Conservation (phyloP, 768 basidiomycete species). For the Psilocybe sp. region DNA sequence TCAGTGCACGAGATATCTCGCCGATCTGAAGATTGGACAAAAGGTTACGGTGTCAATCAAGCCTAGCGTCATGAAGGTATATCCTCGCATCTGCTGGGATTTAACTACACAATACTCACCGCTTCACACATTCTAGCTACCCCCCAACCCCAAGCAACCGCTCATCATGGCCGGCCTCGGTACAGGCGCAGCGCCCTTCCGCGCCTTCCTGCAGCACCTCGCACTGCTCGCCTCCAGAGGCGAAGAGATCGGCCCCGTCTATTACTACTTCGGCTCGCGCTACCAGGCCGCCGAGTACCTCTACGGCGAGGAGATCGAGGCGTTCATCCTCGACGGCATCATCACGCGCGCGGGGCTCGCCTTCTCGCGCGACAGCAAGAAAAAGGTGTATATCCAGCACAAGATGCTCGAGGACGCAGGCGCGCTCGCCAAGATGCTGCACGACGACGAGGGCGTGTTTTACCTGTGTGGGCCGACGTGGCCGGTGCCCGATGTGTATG, state of each 20-base stretch:
- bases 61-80: constrained; percentile 98
- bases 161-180: constrained; percentile 99
- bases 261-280: constrained; percentile 99
- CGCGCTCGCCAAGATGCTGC: constrained; percentile 70
- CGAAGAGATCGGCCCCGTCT: constrained; percentile 81
- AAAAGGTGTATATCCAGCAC: constrained; percentile 98
- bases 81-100: constrained; percentile 12
- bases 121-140: constrained; percentile 51
- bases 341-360: constrained; percentile 92
- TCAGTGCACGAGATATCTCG: constrained; percentile 95
- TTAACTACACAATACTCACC: background rate
- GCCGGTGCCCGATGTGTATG: constrained; percentile 99
- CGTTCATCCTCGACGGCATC: constrained; percentile 80
- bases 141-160: constrained; percentile 80
- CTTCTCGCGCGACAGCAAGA: constrained; percentile 90
- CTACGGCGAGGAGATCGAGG: constrained; percentile 95
- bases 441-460: constrained; percentile 77
- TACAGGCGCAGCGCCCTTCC: constrained; percentile 98
- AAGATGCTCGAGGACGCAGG: constrained; percentile 93
- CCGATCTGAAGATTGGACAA: constrained; percentile 77
- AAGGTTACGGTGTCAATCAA: constrained; percentile 97
- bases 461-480: constrained; percentile 98
- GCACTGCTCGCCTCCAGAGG: constrained; percentile 78
- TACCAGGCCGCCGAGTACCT: constrained; percentile 95
- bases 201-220: constrained; percentile 96